Evolutionary conservation across 352 stramenopile genomes (phyloP).

Genomic region (Globisporangium abappressorium): DNA sequence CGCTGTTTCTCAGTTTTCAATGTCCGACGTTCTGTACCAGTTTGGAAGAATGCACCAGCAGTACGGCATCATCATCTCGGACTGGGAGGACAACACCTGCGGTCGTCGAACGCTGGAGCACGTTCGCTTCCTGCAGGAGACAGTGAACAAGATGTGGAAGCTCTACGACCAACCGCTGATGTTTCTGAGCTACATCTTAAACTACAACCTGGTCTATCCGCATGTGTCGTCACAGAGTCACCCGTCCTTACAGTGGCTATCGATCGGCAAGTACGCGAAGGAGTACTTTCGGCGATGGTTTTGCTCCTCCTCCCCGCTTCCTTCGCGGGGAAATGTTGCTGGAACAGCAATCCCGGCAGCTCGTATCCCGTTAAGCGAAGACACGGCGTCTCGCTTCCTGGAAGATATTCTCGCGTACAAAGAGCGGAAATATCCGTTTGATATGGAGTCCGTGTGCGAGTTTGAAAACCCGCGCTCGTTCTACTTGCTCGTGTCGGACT

Average conservation of each 20-base stretch:
- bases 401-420: conserved; percentile 75
- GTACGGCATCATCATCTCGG: conserved; percentile 59
- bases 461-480: conserved; percentile 75
- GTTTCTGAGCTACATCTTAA: conserved; percentile 67
- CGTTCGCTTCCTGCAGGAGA: conserved; percentile 53
- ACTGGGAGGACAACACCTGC: conserved; percentile 63
- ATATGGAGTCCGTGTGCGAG: conserved; percentile 66
- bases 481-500: conserved; percentile 76
- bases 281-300: conserved; percentile 77
- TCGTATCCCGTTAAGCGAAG: conserved; percentile 38
- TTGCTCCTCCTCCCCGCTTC: conserved; percentile 23
- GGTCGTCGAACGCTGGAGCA: conserved; percentile 47
- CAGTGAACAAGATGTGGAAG: conserved; percentile 68
- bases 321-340: conserved; percentile 1
- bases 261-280: conserved; percentile 73
- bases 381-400: conserved; percentile 59
- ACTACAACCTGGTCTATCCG: conserved; percentile 64
- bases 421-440: conserved; percentile 74
- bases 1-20: conserved; percentile 36
- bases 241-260: conserved; percentile 62
- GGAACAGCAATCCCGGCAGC: neutral
- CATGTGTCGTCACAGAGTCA: conserved; percentile 47
- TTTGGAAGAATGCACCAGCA: conserved; percentile 80
- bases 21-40: conserved; percentile 75
- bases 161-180: conserved; percentile 74